A percentile compares a stretch with the other conserved stretches of the same genome.
phyloP scores from a whole-genome alignment of 1,139 yeast species.

The Geotrichum siamense region DNA sequence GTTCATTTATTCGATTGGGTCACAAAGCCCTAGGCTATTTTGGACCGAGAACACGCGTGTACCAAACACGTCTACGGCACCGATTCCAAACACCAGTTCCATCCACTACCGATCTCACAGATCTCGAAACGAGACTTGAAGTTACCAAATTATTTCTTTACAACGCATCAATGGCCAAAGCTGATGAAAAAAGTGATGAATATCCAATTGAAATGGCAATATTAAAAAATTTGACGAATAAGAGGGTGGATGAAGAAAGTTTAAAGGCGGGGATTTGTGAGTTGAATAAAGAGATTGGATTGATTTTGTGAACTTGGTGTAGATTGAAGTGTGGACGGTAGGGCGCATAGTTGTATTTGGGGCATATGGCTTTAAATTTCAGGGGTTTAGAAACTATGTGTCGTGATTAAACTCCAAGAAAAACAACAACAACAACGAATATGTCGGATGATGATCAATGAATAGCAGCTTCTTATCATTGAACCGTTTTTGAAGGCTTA shows the following conservation, averaged over 20 bases:
- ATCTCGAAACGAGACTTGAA: slow-evolving; percentile 3
- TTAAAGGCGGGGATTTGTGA: background rate
- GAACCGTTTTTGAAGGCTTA: too few species aligned
- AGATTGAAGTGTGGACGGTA: too few species aligned
- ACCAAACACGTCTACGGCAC: slow-evolving; percentile 10
- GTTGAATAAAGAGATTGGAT: slow-evolving; percentile 5
- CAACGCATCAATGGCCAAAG: slow-evolving; percentile 16
- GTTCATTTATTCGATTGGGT: slow-evolving; percentile 20
- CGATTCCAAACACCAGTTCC: slow-evolving; percentile 12
- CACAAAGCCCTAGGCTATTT: slow-evolving; percentile 18
- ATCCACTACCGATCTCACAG: background rate
- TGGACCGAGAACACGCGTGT: slow-evolving; percentile 16
- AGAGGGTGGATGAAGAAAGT: background rate
- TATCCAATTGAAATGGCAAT: slow-evolving; percentile 7
- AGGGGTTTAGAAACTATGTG: too few species aligned
- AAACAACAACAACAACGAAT: too few species aligned
- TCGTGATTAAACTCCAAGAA: too few species aligned
- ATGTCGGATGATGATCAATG: too few species aligned
- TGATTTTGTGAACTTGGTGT: background rate
- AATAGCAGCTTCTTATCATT: too few species aligned
- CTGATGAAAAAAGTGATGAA: background rate
- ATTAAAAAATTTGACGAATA: slow-evolving; percentile 1
- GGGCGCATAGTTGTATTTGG: too few species aligned
- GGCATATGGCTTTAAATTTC: too few species aligned
- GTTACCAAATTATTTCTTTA: slow-evolving; percentile 19